Conservation (phyloP, 2,329 filamentous ascomycete species). For the Talaromyces sp. region DNA sequence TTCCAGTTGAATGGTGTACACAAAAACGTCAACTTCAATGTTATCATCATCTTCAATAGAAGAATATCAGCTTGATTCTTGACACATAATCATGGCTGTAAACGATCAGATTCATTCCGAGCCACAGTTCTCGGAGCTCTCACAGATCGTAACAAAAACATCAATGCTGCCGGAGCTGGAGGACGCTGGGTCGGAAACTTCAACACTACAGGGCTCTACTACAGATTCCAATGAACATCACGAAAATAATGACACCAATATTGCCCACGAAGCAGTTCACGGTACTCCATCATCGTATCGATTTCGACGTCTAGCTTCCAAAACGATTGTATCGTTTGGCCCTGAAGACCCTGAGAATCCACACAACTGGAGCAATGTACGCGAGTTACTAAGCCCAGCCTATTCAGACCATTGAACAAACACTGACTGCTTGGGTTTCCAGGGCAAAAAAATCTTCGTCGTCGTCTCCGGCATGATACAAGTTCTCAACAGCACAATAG, state of each 20-base stretch:
- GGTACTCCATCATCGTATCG: constrained; percentile 23
- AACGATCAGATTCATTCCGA: background rate
- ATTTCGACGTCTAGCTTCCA: constrained; percentile 32
- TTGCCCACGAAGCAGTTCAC: constrained; percentile 24
- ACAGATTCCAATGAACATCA: background rate
- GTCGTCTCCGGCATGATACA: constrained; percentile 33
- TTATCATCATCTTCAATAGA: background rate
- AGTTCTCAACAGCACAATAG: constrained; percentile 40
- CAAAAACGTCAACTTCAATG: background rate
- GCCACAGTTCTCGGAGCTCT: background rate
- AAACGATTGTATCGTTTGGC: constrained; percentile 33
- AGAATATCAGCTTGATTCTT: background rate
- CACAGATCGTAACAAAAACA: background rate
- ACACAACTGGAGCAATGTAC: constrained; percentile 31
- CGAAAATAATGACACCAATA: background rate
- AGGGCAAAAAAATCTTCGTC: constrained; percentile 33
- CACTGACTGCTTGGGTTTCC: background rate
- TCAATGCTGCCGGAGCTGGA: constrained; percentile 2
- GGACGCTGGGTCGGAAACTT: background rate
- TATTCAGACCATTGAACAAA: background rate
- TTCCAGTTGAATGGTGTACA: background rate
- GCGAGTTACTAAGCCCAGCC: background rate
- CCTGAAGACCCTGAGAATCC: constrained; percentile 32
- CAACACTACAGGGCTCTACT: background rate
- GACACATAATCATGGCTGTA: constrained; percentile 1